Evolutionary conservation across 139 green algal species (phyloP), one percentile per base, ranked within the genome.

Genomic region (Chlamydomonas sp.): DNA sequence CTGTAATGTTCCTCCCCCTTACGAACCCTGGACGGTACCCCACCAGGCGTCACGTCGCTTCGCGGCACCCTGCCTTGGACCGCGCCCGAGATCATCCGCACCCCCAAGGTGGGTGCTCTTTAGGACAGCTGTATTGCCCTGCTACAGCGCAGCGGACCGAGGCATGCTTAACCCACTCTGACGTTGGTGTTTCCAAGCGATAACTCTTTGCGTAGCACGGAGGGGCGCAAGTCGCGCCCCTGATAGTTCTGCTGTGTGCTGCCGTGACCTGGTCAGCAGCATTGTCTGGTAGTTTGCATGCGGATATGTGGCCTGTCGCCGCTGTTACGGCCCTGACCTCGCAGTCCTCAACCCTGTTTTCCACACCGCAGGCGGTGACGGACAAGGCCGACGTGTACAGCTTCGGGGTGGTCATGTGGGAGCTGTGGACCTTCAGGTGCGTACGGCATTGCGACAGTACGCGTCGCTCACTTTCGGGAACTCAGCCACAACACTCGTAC

Each of bases 391-490:
- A 96, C 76, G 92, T 96, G 76, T 96, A 92, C 81, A 89, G 75
- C n/a, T 97, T 96, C 90, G 95, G 95, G 15, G 93, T 97, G 10
- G 92, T 95, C n/a, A 73, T 97, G 89, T 97, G 94, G 93, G 95
- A 97, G 92, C 87, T 97, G 79, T 96, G 90, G 92, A 96, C 95
- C 3, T 87, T 87, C 83, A 87, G 93, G 93, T 75, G 64, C 1
- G 59, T 73, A 76, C n/a, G 57, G 31, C 31, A 49, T 49, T 49
- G 31, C 31, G 31, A 49, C 31, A 49, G 31, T 0, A 49, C 31
- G 31, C 31, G 31, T 49, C 31, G 31, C 31, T 49, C 31, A 49
- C 31, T 49, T 49, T 49, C 31, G 31, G 31, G 31, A 49, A 49
- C 31, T 49, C 31, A 49, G 31, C 31, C 31, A 49, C 31, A 49